These are phyloP conservation scores for Irineochytrium annulatum DNA, from an alignment of 192 early-diverging fungal genomes.

Conservation along the genomic window DNA sequence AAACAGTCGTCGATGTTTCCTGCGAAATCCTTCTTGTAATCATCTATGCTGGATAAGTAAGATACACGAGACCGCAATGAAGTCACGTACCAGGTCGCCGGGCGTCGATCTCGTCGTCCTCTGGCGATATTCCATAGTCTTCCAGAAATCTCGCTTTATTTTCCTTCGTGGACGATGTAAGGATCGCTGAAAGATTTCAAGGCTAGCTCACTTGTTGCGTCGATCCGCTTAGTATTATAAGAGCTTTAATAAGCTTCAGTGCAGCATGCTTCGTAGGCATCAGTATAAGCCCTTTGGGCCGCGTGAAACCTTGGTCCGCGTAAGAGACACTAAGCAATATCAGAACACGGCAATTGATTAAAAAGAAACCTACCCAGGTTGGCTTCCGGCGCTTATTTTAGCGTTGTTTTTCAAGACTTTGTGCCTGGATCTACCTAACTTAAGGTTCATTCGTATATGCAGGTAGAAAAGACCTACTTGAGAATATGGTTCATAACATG, in stretches of 20 bases:
- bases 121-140: constrained; percentile 66
- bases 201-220: constrained; percentile 60
- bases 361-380: neutral
- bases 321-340: constrained; percentile 16
- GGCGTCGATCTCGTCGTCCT: constrained; percentile 55
- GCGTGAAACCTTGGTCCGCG: constrained; percentile 93
- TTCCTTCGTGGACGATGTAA: constrained; percentile 56
- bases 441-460: constrained; percentile 18
- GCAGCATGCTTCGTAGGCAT: constrained; percentile 82
- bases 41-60: constrained; percentile 37
- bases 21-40: constrained; percentile 77
- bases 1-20: constrained; percentile 98
- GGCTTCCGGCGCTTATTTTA: constrained; percentile 49
- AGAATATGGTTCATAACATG: constrained; percentile 91
- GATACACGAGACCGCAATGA: constrained; percentile 4
- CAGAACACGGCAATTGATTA: no score
- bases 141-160: constrained; percentile 78
- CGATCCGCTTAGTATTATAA: constrained; percentile 72
- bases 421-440: constrained; percentile 53
- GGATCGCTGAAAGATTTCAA: no score
- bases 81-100: constrained; percentile 65
- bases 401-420: constrained; percentile 76
- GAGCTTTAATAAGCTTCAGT: constrained; percentile 69
- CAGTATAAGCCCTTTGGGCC: constrained; percentile 87
- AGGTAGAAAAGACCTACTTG: constrained; percentile 49